Evolutionary conservation across 1,284 basidiomycete species (phyloP).

Genomic region (Malassezia slooffiae): DNA sequence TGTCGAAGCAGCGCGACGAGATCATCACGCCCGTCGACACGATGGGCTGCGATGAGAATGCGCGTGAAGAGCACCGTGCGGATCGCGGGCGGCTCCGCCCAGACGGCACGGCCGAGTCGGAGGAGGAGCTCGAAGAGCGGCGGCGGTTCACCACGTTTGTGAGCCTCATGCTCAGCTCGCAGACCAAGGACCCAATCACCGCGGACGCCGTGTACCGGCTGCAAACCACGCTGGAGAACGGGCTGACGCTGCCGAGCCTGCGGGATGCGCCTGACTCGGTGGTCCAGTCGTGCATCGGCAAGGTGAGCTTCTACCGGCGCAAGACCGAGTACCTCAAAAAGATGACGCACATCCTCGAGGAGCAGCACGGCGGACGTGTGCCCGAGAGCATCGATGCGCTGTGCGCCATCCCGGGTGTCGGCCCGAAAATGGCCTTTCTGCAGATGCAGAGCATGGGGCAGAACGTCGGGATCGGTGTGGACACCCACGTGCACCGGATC

Average conservation of each 20-base stretch:
- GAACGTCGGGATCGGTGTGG: conserved; percentile 89
- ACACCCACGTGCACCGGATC: conserved; percentile 88
- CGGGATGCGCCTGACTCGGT: conserved; percentile 56
- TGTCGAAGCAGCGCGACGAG: conserved; percentile 24
- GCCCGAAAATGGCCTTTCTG: conserved; percentile 47
- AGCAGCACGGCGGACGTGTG: conserved; percentile 31
- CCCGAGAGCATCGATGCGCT: conserved; percentile 34
- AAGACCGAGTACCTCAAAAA: conserved; percentile 56
- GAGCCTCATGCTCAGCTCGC: conserved; percentile 81
- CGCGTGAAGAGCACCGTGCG: conserved; percentile 22
- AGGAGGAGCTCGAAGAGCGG: conserved; percentile 51
- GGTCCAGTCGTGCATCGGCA: conserved; percentile 66
- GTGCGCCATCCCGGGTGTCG: conserved; percentile 39
- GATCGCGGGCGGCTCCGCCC: conserved; percentile 16
- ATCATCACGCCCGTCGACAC: conserved; percentile 46
- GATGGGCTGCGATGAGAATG: conserved; percentile 45
- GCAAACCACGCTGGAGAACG: conserved; percentile 62
- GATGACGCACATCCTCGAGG: conserved; percentile 21
- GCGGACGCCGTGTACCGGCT: conserved; percentile 70
- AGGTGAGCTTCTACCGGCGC: conserved; percentile 84
- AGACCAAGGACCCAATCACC: conserved; percentile 64
- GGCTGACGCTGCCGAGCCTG: conserved; percentile 63
- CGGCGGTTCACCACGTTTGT: conserved; percentile 73
- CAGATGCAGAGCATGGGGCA: conserved; percentile 74
- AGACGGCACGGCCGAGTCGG: conserved; percentile 17